Base-by-base conservation (phyloP, 1,284 basidiomycete genomes). In the Moesziomyces aphidis region DNA sequence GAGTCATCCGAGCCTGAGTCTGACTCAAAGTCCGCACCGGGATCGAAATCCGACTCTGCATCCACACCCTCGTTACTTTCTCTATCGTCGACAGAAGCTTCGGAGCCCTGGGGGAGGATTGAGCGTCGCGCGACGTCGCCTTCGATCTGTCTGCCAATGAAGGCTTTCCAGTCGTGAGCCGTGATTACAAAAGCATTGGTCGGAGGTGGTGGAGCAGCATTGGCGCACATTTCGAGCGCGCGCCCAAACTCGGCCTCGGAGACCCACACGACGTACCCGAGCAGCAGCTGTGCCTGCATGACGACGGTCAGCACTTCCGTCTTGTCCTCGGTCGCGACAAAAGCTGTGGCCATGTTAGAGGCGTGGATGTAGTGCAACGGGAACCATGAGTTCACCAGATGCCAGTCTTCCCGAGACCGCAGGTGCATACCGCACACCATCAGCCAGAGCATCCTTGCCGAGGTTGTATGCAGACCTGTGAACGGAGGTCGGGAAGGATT, bases 301-400 rank as follows among this genome's bases (percentile, higher is more conserved):
- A 65, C 6, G 7, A 43, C 53, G 8, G 55, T 53, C 3, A 65
- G 31, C 24, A 60, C 63, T 11, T 59, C 52, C 2, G 10, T 22
- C 6, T 50, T 21, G 1, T 28, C 46, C 4, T 24, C 22, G n/a
- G 52, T 45, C 1, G 55, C n/a, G 10, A 10, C 26, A 26, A 60
- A 65, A 2, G 34, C 63, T 3, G 48, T 55, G 1, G 53, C 57
- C 22, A 19, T 7, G 11, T 1, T 5, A 13, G 5, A 5, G 10
- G 21, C 42, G 39, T 45, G 43, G 7, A 55, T 21, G 39, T 51
- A 60, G 57, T 66, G 49, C 5, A 55, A 22, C 2, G 63, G 50
- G 24, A 66, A 66, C 63, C 63, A 66, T 3, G 50, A 44, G 15
- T 24, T 31, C 17, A 65, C 13, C 5, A 65, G 28, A 2, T 2